These are phyloP conservation scores for Onygena corvina DNA, from an alignment of 2,329 filamentous ascomycete genomes.

Conservation along the genomic window DNA sequence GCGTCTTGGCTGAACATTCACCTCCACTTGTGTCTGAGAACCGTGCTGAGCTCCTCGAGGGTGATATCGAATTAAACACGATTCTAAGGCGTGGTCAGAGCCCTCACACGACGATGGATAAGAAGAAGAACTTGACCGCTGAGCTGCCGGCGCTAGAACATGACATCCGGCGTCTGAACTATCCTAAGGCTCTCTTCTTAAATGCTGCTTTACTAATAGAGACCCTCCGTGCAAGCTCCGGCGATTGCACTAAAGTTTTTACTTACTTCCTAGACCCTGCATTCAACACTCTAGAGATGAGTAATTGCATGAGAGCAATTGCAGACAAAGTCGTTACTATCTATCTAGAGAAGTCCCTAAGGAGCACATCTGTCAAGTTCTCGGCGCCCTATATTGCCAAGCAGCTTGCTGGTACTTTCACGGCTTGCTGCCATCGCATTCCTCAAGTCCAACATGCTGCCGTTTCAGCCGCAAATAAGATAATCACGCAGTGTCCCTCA, in stretches of 20 bases:
- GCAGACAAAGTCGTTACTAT: slow-evolving; percentile 60
- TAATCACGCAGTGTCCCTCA: slow-evolving; percentile 75
- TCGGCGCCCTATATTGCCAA: slow-evolving; percentile 84
- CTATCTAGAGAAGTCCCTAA: slow-evolving; percentile 65
- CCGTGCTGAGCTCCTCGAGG: slow-evolving; percentile 79
- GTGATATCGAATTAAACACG: slow-evolving; percentile 92
- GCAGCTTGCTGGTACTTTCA: slow-evolving; percentile 75
- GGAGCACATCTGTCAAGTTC: slow-evolving; percentile 60
- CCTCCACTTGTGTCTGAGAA: slow-evolving; percentile 79
- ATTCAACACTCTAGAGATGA: slow-evolving; percentile 50
- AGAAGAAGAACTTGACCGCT: slow-evolving; percentile 64
- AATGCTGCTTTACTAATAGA: slow-evolving; percentile 85
- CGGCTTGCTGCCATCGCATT: slow-evolving; percentile 85
- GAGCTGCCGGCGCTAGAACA: slow-evolving; percentile 64
- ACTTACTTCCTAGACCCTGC: slow-evolving; percentile 93
- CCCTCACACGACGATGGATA: slow-evolving; percentile 57
- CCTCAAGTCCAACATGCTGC: slow-evolving; percentile 82
- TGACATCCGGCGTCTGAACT: slow-evolving; percentile 71
- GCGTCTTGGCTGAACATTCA: slow-evolving; percentile 74
- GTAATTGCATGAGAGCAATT: slow-evolving; percentile 51
- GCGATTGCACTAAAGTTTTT: slow-evolving; percentile 79
- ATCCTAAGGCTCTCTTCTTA: slow-evolving; percentile 83
- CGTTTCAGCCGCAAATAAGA: slow-evolving; percentile 67
- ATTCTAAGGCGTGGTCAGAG: slow-evolving; percentile 78
- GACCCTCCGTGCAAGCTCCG: slow-evolving; percentile 69